A percentile compares a stretch with the other conserved stretches of the same genome.
Evolutionary conservation across 257 asterid species (phyloP).

Genomic region (Solanum etuberosum): DNA sequence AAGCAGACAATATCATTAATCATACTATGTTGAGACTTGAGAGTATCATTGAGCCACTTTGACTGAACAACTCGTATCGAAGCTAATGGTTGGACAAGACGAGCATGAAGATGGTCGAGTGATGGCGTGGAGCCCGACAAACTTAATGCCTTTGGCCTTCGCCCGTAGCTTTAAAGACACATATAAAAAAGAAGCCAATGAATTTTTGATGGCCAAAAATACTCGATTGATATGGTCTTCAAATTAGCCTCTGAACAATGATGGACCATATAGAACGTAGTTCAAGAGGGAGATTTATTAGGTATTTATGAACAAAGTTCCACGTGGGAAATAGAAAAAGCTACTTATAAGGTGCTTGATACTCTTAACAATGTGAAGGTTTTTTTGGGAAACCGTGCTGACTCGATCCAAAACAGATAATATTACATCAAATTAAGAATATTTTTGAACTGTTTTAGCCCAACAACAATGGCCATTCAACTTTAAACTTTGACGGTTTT

Average conservation of each 20-base stretch:
- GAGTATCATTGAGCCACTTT: background rate
- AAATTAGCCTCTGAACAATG: background rate
- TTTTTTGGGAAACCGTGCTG: background rate
- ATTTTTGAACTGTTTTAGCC: background rate
- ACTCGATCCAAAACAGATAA: background rate
- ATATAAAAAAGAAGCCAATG: background rate
- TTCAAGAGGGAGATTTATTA: background rate
- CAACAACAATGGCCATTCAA: background rate
- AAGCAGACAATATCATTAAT: background rate
- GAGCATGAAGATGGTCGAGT: background rate
- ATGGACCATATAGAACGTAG: background rate
- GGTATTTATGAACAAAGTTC: background rate
- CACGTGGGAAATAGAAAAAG: background rate
- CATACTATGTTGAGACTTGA: background rate
- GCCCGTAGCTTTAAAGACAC: background rate
- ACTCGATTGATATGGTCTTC: background rate
- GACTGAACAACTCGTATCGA: background rate
- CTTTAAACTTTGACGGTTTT: background rate
- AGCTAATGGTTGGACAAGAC: background rate
- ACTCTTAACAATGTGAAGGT: background rate
- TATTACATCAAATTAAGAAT: background rate
- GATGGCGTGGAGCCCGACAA: background rate
- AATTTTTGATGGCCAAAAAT: background rate
- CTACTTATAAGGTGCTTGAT: background rate
- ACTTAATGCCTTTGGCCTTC: background rate